These are phyloP conservation scores for Warburgia ugandensis DNA, from an alignment of 164 flowering plant genomes.

Conservation along the genomic window DNA sequence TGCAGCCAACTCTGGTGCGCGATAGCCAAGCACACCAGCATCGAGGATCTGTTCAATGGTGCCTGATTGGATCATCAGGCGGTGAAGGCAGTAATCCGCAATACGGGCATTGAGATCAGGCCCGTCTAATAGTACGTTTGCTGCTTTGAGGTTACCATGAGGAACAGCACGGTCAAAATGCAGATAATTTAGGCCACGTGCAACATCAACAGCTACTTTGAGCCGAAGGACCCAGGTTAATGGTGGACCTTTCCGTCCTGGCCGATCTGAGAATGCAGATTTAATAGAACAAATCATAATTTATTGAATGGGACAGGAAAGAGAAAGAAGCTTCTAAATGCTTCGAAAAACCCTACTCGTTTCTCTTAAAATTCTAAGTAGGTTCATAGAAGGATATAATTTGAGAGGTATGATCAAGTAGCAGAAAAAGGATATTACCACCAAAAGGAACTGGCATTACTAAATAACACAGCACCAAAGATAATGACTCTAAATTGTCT, in stretches of 20 bases:
- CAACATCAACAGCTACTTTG: constrained; percentile 88
- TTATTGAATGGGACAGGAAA: too few relatives aligned
- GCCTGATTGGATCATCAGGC: constrained; percentile 96
- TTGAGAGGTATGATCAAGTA: too few relatives aligned
- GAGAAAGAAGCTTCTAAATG: too few relatives aligned
- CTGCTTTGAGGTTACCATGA: constrained; percentile 94
- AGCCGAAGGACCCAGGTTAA: constrained; percentile 79
- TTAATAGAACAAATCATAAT: too few relatives aligned
- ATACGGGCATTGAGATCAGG: constrained; percentile 84
- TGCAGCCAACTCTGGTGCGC: constrained; percentile 87
- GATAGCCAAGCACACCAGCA: constrained; percentile 82
- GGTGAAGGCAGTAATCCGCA: constrained; percentile 94
- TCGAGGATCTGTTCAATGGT: constrained; percentile 86
- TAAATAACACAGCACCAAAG: too few relatives aligned
- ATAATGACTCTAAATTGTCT: too few relatives aligned
- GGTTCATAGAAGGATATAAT: too few relatives aligned
- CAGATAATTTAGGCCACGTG: constrained; percentile 96
- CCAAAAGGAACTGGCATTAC: too few relatives aligned
- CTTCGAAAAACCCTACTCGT: too few relatives aligned
- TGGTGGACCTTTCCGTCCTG: constrained; percentile 79
- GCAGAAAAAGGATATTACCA: too few relatives aligned
- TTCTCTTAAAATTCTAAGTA: too few relatives aligned
- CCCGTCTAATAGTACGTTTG: constrained; percentile 80
- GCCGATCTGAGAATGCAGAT: constrained; percentile 67
- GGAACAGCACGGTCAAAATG: constrained; percentile 95